Evolutionary conservation across 768 basidiomycete genomes (phyloP).

Genomic region (Trametopsis cervina): DNA sequence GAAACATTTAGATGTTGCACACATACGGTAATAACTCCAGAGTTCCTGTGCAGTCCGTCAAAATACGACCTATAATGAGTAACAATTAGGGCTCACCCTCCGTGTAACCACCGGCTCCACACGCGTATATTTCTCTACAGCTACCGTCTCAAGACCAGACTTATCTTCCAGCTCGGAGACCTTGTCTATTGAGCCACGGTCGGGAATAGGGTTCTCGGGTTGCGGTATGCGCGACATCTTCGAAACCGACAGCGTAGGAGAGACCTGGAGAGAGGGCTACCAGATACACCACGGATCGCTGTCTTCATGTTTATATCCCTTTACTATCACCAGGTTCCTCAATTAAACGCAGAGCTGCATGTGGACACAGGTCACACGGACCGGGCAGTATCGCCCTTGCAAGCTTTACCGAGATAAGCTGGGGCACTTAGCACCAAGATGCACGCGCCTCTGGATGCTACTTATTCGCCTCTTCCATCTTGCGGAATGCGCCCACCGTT

Average conservation of each 20-base stretch:
- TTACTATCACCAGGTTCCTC: too few relatives aligned
- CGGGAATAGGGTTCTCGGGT: constrained; percentile 5
- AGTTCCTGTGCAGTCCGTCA: constrained; percentile 38
- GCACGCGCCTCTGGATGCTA: too few relatives aligned
- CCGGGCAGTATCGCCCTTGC: too few relatives aligned
- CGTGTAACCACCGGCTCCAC: constrained; percentile 67
- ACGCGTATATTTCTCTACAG: neutral
- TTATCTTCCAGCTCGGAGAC: neutral
- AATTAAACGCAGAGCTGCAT: neutral
- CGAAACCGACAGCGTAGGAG: neutral
- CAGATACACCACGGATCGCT: neutral
- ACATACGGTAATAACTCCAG: constrained; percentile 75
- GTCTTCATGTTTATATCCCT: too few relatives aligned
- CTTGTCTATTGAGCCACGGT: constrained; percentile 2
- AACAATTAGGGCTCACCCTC: constrained; percentile 17
- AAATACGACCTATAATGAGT: neutral
- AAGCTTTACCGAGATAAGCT: neutral
- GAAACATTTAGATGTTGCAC: neutral
- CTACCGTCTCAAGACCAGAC: neutral
- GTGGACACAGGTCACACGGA: neutral
- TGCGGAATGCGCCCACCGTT: too few relatives aligned
- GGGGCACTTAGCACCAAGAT: too few relatives aligned
- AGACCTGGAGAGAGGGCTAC: neutral
- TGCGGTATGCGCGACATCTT: constrained; percentile 5
- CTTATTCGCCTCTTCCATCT: too few relatives aligned